Evolutionary conservation across 805 yeast species (phyloP).

Genomic region (Myxozyma kluyveri): DNA sequence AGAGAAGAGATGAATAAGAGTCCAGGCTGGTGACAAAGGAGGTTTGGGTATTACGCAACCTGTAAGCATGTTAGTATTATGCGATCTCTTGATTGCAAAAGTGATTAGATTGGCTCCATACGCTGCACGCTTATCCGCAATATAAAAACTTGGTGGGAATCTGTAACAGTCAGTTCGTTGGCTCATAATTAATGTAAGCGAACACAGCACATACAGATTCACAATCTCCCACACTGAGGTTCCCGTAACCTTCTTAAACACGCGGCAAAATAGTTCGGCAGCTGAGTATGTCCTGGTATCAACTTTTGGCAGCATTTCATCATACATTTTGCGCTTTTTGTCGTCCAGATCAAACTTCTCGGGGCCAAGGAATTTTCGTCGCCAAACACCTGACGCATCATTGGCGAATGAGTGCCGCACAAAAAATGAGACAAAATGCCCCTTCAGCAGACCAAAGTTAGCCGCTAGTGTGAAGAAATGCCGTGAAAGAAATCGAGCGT

Average conservation of each 20-base stretch:
- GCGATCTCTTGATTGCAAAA: no score
- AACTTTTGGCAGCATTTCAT: constrained; percentile 11
- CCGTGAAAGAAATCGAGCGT: constrained; percentile 16
- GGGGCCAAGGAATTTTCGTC: constrained; percentile 10
- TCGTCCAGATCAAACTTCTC: constrained; percentile 24
- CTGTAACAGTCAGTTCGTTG: constrained; percentile 1
- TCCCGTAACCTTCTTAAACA: constrained; percentile 18
- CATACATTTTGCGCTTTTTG: constrained; percentile 15
- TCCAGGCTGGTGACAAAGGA: constrained; percentile 14
- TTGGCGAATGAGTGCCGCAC: constrained; percentile 5
- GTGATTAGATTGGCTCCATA: no score
- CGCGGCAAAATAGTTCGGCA: constrained; percentile 14
- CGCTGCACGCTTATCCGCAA: constrained; percentile 21
- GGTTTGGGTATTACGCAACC: constrained; percentile 20
- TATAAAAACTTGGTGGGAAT: constrained; percentile 12
- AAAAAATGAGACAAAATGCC: constrained; percentile 15
- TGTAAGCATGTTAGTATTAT: background rate
- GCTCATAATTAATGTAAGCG: background rate
- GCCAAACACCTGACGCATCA: background rate
- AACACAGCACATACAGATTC: constrained; percentile 6
- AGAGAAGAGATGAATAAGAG: constrained; percentile 25
- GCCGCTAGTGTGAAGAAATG: constrained; percentile 11
- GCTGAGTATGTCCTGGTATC: constrained; percentile 6
- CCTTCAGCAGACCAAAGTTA: constrained; percentile 12
- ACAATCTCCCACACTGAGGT: constrained; percentile 21